phyloP scores from a whole-genome alignment of 768 basidiomycete species.

The Rhizopogon salebrosus region DNA sequence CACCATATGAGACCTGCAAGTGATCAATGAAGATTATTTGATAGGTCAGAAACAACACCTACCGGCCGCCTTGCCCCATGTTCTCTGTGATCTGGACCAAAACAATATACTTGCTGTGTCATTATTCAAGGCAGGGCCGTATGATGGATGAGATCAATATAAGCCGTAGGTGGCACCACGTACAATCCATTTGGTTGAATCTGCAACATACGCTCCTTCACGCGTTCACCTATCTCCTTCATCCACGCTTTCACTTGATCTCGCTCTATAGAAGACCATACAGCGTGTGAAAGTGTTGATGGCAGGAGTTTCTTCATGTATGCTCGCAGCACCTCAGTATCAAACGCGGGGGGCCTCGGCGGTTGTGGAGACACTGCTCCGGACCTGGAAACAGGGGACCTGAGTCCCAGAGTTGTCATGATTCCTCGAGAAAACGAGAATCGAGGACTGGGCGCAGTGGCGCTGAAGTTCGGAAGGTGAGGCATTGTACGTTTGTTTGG shows the following conservation, averaged over 20 bases:
- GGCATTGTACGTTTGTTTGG: slow-evolving; percentile 19
- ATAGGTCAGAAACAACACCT: slow-evolving; percentile 20
- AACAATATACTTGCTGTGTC: slow-evolving; percentile 76
- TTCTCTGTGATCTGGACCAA: slow-evolving; percentile 84
- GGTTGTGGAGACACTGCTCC: slow-evolving; percentile 45
- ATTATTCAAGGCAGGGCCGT: background rate
- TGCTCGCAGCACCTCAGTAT: slow-evolving; percentile 62
- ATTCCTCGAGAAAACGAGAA: slow-evolving; percentile 1
- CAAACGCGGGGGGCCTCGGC: slow-evolving; percentile 54
- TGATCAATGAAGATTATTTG: slow-evolving; percentile 4
- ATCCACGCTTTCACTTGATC: slow-evolving; percentile 73
- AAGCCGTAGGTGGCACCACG: slow-evolving; percentile 28
- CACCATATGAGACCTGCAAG: slow-evolving; percentile 65
- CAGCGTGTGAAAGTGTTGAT: slow-evolving; percentile 55
- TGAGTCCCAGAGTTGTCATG: slow-evolving; percentile 37
- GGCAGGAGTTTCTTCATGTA: slow-evolving; percentile 82
- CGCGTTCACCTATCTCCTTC: slow-evolving; percentile 77
- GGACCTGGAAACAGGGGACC: slow-evolving; percentile 60
- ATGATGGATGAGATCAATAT: slow-evolving; percentile 11
- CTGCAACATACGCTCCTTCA: slow-evolving; percentile 83
- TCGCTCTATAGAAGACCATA: slow-evolving; percentile 67
- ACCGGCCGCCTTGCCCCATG: slow-evolving; percentile 81
- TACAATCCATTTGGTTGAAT: slow-evolving; percentile 81
- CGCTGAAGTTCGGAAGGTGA: background rate
- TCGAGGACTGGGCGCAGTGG: background rate